A percentile compares a stretch with the other conserved stretches of the same genome.
Evolutionary conservation across 1,284 basidiomycete species (phyloP).

Genomic region (Apiotrichum sp.): DNA sequence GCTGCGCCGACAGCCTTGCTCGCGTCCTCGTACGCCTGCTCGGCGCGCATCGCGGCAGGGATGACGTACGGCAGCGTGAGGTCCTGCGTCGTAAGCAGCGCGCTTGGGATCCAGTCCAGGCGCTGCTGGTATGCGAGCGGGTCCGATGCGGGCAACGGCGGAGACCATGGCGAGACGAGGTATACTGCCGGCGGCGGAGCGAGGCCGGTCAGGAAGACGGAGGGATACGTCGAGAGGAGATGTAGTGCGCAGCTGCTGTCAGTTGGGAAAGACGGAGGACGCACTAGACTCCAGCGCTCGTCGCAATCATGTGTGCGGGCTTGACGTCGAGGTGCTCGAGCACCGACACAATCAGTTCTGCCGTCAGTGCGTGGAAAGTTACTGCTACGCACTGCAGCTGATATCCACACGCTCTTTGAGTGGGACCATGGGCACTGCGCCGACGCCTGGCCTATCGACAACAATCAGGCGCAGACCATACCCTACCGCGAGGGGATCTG

Average conservation of each 20-base stretch:
- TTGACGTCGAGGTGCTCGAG: constrained; percentile 36
- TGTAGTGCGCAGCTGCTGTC: constrained; percentile 35
- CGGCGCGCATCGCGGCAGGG: constrained; percentile 8
- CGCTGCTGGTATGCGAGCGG: constrained; percentile 35
- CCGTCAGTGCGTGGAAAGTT: neutral
- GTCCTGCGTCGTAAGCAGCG: constrained; percentile 37
- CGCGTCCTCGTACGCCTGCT: constrained; percentile 8
- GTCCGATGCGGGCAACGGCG: constrained; percentile 28
- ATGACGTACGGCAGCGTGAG: constrained; percentile 21
- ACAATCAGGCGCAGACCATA: constrained; percentile 39
- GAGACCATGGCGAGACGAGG: constrained; percentile 41
- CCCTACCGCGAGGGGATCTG: constrained; percentile 35
- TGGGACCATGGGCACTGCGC: constrained; percentile 33
- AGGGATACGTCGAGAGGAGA: constrained; percentile 29
- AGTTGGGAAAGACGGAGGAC: constrained; percentile 5
- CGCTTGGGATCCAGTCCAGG: constrained; percentile 38
- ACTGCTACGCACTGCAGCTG: constrained; percentile 35
- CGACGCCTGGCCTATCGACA: constrained; percentile 40
- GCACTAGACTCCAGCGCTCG: constrained; percentile 41
- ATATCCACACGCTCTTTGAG: constrained; percentile 30
- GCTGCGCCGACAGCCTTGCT: constrained; percentile 10
- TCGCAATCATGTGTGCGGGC: constrained; percentile 32
- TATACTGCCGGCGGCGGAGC: constrained; percentile 32
- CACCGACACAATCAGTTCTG: constrained; percentile 39
- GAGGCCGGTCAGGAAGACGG: constrained; percentile 23